Base-by-base conservation (phyloP, 2,329 filamentous ascomycete species). In the Beauveria scarabaeidicola region DNA sequence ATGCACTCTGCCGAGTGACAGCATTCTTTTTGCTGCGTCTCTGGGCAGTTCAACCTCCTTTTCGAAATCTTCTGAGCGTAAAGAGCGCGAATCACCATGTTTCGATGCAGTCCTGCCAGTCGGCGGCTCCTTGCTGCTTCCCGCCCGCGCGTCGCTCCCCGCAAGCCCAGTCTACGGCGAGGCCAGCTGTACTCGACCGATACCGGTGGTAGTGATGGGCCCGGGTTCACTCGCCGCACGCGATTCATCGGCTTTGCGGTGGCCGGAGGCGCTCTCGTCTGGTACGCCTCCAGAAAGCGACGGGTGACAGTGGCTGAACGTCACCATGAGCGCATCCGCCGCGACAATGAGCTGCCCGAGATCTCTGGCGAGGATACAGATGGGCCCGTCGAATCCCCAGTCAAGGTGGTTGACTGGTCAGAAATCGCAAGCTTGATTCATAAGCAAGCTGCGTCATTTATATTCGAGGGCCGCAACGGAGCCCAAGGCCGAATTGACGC, bases 401-500 rank as follows among this genome's bases (percentile, higher is more conserved):
- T 73, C 17, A 62, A 63, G 40, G 51, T 61, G 11, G 60, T 69
- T 9, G 64, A 58, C 44, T 64, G 73, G 4, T 60, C 66, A 2
- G 66, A 66, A 3, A 70, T 71, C 17, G 65, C 73, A 29, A 63
- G 62, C 11, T 69, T 66, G 58, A 48, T 74, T 3, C 69, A 72
- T 5, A 61, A 71, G 38, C 66, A 73, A 32, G 63, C 65, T 2
- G 64, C 66, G 11, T 68, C 64, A 6, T 73, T 71, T 38, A 59
- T 62, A 4, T 74, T 74, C 36, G 64, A 66, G 3, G 65, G 64
- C 3, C 61, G 64, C 0, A 64, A 57, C 11, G 67, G 66, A 0
- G 52, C 58, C 9, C 64, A 61, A 17, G 72, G 72, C 1, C 66
- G 73, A 7, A 67, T 74, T 3, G 70, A 74, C 47, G 63, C 72